Percentiles rank a stretch among this genome's conserved stretches.
phyloP scores from a whole-genome alignment of 495 filamentous ascomycete species.

The Rusavskia elegans region DNA sequence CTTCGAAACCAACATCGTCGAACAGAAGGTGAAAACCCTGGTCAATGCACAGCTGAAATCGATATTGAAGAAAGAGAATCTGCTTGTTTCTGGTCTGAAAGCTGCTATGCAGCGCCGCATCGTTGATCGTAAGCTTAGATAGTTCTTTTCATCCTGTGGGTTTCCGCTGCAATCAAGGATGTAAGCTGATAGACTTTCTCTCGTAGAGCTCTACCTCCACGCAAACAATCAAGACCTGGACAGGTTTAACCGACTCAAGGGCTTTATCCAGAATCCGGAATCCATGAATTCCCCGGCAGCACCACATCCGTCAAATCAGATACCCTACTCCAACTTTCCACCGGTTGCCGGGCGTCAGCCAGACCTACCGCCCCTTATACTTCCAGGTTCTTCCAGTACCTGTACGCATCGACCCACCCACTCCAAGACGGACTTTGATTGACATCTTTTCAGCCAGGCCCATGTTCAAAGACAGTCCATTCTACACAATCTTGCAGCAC shows the following conservation, averaged over 20 bases:
- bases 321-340: background rate
- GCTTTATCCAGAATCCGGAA: constrained; percentile 18
- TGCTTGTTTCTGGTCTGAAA: constrained; percentile 68
- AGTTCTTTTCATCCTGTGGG: background rate
- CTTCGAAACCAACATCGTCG: background rate
- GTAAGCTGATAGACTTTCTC: background rate
- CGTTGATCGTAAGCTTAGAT: constrained; percentile 46
- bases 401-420: constrained; percentile 2
- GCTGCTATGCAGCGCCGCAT: constrained; percentile 61
- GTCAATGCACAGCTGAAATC: constrained; percentile 58
- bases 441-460: constrained; percentile 20
- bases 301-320: constrained; percentile 1
- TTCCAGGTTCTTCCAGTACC: background rate
- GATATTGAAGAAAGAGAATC: constrained; percentile 52
- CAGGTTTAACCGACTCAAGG: constrained; percentile 19
- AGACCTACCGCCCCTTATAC: background rate
- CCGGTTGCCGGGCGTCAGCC: background rate
- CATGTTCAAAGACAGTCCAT: constrained; percentile 62
- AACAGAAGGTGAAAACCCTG: constrained; percentile 33
- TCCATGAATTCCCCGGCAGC: constrained; percentile 9
- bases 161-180: background rate
- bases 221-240: constrained; percentile 16
- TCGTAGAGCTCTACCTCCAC: constrained; percentile 12
- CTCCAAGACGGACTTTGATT: constrained; percentile 3
- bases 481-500: constrained; percentile 46